phyloP scores from a whole-genome alignment of 768 basidiomycete species.

The Nidula microcarpa region DNA sequence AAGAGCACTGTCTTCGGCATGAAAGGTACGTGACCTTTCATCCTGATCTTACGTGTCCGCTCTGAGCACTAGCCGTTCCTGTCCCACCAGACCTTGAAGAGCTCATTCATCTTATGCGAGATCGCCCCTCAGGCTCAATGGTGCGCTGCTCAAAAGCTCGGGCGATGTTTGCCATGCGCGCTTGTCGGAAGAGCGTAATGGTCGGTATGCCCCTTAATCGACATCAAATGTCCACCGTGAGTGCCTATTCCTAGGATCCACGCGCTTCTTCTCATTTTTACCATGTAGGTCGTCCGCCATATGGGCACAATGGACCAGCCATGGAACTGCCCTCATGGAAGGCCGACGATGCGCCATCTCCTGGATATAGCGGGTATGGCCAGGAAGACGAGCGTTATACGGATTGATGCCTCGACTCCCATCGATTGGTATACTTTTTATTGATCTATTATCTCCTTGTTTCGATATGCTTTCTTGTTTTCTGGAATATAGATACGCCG shows the following conservation, averaged over 20 bases:
- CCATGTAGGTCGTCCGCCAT: conserved; percentile 62
- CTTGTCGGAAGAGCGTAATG: conserved; percentile 97
- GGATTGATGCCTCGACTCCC: neutral
- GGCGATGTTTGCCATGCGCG: conserved; percentile 94
- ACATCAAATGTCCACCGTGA: conserved; percentile 73
- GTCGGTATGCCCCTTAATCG: conserved; percentile 79
- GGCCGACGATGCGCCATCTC: conserved; percentile 81
- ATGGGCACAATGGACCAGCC: conserved; percentile 86
- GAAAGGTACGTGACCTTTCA: conserved; percentile 51
- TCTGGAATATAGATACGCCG: no score
- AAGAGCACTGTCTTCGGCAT: conserved; percentile 88
- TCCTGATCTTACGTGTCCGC: neutral
- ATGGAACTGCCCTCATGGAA: conserved; percentile 87
- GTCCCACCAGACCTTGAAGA: conserved; percentile 79
- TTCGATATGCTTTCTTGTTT: no score
- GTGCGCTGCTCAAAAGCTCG: conserved; percentile 92
- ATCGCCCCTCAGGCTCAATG: conserved; percentile 74
- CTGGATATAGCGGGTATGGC: conserved; percentile 38
- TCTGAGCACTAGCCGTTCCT: neutral
- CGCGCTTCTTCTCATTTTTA: conserved; percentile 1
- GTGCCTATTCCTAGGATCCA: conserved; percentile 13
- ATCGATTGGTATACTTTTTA: no score
- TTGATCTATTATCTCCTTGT: no score
- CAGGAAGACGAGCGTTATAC: neutral
- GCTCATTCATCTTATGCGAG: conserved; percentile 80